These are phyloP conservation scores for Paracorniculantispora psalliotae DNA, from an alignment of 2,329 filamentous ascomycete genomes.

Conservation along the genomic window DNA sequence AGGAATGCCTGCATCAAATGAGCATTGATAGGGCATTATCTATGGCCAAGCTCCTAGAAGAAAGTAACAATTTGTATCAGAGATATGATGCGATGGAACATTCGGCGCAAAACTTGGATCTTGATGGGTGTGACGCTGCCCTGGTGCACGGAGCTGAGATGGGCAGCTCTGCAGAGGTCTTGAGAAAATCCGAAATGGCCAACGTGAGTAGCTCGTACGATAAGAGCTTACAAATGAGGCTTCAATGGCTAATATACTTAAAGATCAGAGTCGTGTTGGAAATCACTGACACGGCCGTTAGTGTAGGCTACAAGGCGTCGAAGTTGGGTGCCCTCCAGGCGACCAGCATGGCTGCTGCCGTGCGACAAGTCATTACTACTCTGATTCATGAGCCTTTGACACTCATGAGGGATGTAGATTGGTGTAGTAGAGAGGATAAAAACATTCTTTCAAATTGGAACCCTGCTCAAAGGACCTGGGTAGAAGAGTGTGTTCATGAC, in stretches of 20 bases:
- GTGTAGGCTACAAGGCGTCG: background rate
- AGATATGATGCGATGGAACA: too few species aligned
- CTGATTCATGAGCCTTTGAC: background rate
- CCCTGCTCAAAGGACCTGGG: background rate
- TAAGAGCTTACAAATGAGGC: background rate
- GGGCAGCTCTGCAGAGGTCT: background rate
- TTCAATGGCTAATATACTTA: background rate
- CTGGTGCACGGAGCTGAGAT: background rate
- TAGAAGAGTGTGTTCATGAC: background rate
- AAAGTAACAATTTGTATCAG: background rate
- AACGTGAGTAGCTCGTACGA: background rate
- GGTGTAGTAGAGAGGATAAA: background rate
- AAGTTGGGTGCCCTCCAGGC: background rate
- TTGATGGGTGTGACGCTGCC: background rate
- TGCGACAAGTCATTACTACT: background rate
- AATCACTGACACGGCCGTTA: background rate
- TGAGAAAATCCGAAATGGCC: background rate
- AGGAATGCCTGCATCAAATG: background rate
- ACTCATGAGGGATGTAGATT: background rate
- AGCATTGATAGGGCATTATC: too few species aligned
- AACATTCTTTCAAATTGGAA: background rate
- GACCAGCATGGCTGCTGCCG: background rate
- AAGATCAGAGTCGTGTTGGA: background rate
- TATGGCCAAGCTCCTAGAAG: too few species aligned
- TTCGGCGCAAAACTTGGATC: background rate